phyloP scores from a whole-genome alignment of 116 monocot species.

The Cymodocea nodosa region DNA sequence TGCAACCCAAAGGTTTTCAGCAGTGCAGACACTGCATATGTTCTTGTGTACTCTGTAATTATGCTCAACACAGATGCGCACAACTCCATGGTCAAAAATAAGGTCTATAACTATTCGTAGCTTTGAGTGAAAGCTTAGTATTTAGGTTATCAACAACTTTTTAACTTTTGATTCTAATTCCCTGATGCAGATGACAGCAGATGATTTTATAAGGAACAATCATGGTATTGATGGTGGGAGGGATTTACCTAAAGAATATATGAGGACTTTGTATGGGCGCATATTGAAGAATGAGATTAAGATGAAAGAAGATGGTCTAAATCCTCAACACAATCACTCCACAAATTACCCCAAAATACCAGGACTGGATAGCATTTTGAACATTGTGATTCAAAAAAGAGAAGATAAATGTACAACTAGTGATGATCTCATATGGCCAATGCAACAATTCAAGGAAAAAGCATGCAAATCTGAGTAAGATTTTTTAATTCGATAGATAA shows the following conservation, averaged over 20 bases:
- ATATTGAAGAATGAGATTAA: constrained; percentile 89
- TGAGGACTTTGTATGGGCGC: constrained; percentile 88
- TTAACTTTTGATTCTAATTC: not conserved
- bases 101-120: constrained; percentile 34
- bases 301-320: constrained; percentile 92
- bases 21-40: constrained; percentile 98
- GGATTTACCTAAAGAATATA: constrained; percentile 87
- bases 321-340: constrained; percentile 45
- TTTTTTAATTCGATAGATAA: not conserved
- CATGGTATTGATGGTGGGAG: constrained; percentile 96
- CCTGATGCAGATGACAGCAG: constrained; percentile 81
- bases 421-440: constrained; percentile 72
- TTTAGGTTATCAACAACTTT: not conserved
- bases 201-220: constrained; percentile 96
- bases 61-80: constrained; percentile 95
- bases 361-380: constrained; percentile 81
- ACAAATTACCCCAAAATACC: constrained; percentile 51
- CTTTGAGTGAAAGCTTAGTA: not conserved
- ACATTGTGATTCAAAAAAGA: constrained; percentile 78
- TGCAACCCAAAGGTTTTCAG: constrained; percentile 80
- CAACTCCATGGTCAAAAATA: constrained; percentile 94
- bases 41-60: constrained; percentile 97
- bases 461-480: constrained; percentile 96
- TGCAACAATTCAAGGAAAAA: constrained; percentile 95
- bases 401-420: constrained; percentile 54